Percentiles rank a stretch among this genome's conserved stretches.
These are phyloP conservation scores for Reticulascus tulasneorum DNA, from an alignment of 2,329 filamentous ascomycete genomes.

Conservation along the genomic window DNA sequence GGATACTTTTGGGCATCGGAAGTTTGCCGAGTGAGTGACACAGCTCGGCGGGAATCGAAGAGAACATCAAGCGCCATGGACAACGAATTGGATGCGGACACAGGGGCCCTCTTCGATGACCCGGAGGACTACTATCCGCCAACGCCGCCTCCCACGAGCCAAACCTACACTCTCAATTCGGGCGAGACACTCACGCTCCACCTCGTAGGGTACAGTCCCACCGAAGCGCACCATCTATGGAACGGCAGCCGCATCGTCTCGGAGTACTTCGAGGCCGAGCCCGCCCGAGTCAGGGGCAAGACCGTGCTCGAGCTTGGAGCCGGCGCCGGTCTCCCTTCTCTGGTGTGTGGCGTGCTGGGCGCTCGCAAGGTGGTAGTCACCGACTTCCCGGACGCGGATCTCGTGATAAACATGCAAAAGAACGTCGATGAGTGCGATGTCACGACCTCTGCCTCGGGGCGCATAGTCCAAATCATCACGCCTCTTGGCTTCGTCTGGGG, in stretches of 20 bases:
- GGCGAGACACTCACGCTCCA: slow-evolving; percentile 65
- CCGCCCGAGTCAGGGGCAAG: slow-evolving; percentile 58
- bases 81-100: slow-evolving; percentile 32
- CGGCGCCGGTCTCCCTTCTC: slow-evolving; percentile 77
- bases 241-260: slow-evolving; percentile 79
- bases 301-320: slow-evolving; percentile 87
- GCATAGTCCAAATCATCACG: slow-evolving; percentile 37
- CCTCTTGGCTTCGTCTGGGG: slow-evolving; percentile 85
- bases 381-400: slow-evolving; percentile 80
- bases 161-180: slow-evolving; percentile 65
- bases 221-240: slow-evolving; percentile 91
- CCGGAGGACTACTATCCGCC: slow-evolving; percentile 77
- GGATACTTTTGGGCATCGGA: too few relatives aligned
- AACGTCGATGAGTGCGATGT: slow-evolving; percentile 63
- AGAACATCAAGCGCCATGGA: too few relatives aligned
- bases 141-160: slow-evolving; percentile 69
- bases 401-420: slow-evolving; percentile 74
- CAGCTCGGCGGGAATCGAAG: too few relatives aligned
- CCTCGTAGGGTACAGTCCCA: slow-evolving; percentile 81
- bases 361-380: slow-evolving; percentile 73
- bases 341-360: slow-evolving; percentile 71
- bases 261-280: slow-evolving; percentile 69
- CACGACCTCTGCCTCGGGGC: slow-evolving; percentile 25
- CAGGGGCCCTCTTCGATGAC: slow-evolving; percentile 67
- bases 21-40: too few relatives aligned